Evolutionary conservation across 345 rosid genomes (phyloP), one percentile per base, ranked within the genome.

Genomic region (Hypericum perforatum): DNA sequence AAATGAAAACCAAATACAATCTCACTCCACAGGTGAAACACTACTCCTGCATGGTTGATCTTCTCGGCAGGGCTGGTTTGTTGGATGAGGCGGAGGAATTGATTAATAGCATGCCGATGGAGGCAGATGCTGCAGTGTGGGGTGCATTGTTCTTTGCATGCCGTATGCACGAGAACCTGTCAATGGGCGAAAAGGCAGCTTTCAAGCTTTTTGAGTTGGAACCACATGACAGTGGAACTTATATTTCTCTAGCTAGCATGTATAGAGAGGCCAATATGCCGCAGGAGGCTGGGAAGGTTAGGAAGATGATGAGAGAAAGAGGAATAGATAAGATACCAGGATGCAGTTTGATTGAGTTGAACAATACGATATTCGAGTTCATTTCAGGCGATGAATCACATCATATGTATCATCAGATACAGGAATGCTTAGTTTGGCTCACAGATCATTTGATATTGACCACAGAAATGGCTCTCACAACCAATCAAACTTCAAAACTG

Each of bases 31-130:
- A 71, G 57, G 62, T 71, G 58, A 85, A 91, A 60, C 98, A 87
- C 67, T 91, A 87, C 71, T 82, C 92, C 7, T 81, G 87, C 62
- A 81, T 91, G 96, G 87, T 87, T 53, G 87, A 85, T 58, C 89
- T 91, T 64, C 64, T 85, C 52, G 96, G 98, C 41, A 76, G 88
- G 73, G 86, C 92, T 41, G 95, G 96, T 58, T 75, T 75, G 13
- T 54, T 87, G 44, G 71, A 82, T 57, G 96, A 91, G 67, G 96
- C 95, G 3, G 81, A 76, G 52, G 69, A 63, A 65, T 74, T 85
- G 57, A 72, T 88, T 55, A 70, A 76, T 38, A 71, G 67, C 77
- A 85, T 91, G 88, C 82, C 86, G 50, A 68, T 87, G 60, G 71
- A 75, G 66, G 78, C 85, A 45, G 95, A 87, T 79, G 82, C 79